Conservation (phyloP, 805 yeast species). For the Metschnikowia vanudenii region DNA sequence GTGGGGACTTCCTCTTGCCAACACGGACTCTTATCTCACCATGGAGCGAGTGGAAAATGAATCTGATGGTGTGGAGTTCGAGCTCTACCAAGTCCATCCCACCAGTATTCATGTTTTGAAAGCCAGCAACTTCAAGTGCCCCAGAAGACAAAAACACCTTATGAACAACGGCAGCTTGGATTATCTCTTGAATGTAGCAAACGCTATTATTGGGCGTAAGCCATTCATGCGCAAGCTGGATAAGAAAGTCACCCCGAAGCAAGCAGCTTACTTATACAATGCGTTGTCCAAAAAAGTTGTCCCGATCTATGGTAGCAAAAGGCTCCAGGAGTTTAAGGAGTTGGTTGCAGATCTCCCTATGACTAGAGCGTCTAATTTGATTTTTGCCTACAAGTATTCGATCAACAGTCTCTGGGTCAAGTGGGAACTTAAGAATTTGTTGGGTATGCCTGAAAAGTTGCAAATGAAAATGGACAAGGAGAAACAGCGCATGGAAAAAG, state of each 20-base stretch:
- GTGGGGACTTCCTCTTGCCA: slow-evolving; percentile 28
- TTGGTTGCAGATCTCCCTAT: slow-evolving; percentile 13
- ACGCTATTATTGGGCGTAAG: background rate
- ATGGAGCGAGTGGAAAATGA: slow-evolving; percentile 8
- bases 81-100: slow-evolving; percentile 10
- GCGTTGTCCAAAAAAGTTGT: slow-evolving; percentile 3
- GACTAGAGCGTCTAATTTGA: slow-evolving; percentile 23
- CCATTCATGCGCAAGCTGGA: slow-evolving; percentile 6
- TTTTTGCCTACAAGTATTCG: slow-evolving; percentile 33
- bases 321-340: slow-evolving; percentile 11
- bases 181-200: slow-evolving; percentile 7
- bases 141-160: slow-evolving; percentile 7
- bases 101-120: slow-evolving; percentile 16
- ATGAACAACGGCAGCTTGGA: slow-evolving; percentile 13
- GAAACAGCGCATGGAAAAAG: background rate
- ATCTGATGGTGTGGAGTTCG: slow-evolving; percentile 1
- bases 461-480: background rate
- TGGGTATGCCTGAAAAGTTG: slow-evolving; percentile 23
- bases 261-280: slow-evolving; percentile 3
- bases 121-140: slow-evolving; percentile 24
- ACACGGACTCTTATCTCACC: slow-evolving; percentile 7
- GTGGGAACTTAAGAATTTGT: slow-evolving; percentile 31
- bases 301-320: slow-evolving; percentile 9
- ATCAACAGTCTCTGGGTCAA: slow-evolving; percentile 24
- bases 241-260: slow-evolving; percentile 13